Evolutionary conservation across 345 rosid species (phyloP).

Genomic region (Mangifera indica): DNA sequence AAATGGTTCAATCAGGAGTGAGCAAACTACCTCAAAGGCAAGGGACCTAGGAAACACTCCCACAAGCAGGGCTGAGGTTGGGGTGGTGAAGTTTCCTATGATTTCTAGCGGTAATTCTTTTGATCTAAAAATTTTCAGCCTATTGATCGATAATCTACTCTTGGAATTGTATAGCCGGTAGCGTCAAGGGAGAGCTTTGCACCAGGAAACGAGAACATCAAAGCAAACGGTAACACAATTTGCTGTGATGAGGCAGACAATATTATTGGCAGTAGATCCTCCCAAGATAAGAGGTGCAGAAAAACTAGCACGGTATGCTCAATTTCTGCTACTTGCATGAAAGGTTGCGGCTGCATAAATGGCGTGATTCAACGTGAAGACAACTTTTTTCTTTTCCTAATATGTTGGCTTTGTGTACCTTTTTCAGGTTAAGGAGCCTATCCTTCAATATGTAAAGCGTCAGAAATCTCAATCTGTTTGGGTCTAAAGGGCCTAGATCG

Average conservation of each 20-base stretch:
- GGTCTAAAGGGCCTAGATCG: slow-evolving; percentile 21
- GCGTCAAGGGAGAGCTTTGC: slow-evolving; percentile 82
- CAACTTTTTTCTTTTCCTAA: not conserved
- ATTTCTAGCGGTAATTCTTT: not conserved
- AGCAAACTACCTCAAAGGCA: slow-evolving; percentile 56
- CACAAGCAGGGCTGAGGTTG: slow-evolving; percentile 69
- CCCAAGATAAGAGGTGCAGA: slow-evolving; percentile 62
- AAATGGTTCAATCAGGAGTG: slow-evolving; percentile 55
- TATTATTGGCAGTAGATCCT: slow-evolving; percentile 46
- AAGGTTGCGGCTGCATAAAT: no score
- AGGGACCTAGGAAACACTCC: slow-evolving; percentile 65
- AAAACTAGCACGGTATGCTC: slow-evolving; percentile 80
- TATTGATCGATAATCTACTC: not conserved
- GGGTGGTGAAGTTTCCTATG: not conserved
- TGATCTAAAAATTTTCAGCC: not conserved
- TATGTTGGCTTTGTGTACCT: not conserved
- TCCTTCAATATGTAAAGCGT: slow-evolving; percentile 70
- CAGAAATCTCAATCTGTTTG: slow-evolving; percentile 63
- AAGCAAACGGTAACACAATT: slow-evolving; percentile 36
- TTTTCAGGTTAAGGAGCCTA: slow-evolving; percentile 89
- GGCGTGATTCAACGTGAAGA: not conserved
- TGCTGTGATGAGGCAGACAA: slow-evolving; percentile 40
- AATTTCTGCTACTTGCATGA: not conserved
- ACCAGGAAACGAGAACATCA: slow-evolving; percentile 40
- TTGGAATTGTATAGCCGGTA: slow-evolving; percentile 51